A percentile compares a stretch with the other conserved stretches of the same genome.
These are phyloP conservation scores for Diaporthe caulivora DNA, from an alignment of 2,329 filamentous ascomycete genomes.

Conservation along the genomic window DNA sequence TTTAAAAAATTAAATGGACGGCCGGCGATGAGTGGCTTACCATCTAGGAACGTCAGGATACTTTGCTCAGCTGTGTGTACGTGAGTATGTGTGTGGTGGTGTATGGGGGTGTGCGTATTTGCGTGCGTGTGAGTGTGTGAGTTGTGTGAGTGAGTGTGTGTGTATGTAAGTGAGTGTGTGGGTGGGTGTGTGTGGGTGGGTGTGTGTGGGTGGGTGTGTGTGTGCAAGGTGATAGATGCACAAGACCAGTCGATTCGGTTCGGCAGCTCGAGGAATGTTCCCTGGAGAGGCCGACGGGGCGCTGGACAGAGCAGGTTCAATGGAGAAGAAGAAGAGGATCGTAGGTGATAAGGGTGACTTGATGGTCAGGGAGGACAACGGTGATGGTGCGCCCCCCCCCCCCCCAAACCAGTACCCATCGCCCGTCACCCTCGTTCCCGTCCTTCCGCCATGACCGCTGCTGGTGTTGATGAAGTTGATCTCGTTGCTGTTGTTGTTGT, in stretches of 20 bases:
- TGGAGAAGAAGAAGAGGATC: not conserved
- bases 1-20: not conserved
- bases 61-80: constrained; percentile 17
- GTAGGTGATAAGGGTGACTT: not conserved
- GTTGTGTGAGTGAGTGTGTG: not conserved
- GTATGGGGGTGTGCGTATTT: not conserved
- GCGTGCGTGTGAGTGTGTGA: not conserved
- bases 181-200: not conserved
- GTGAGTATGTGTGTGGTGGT: not conserved
- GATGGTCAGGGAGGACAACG: not conserved
- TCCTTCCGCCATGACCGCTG: not conserved
- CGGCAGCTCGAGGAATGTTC: constrained; percentile 4
- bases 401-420: too few relatives aligned
- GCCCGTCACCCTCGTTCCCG: not conserved
- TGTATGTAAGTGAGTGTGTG: not conserved
- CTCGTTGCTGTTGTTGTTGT: not conserved
- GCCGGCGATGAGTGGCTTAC: constrained; percentile 15
- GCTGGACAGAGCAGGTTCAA: not conserved
- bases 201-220: not conserved
- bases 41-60: not conserved
- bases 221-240: not conserved
- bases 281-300: not conserved
- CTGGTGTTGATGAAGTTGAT: not conserved
- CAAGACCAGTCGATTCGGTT: constrained; percentile 9
- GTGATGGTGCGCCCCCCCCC: not conserved